Evolutionary conservation across 2,329 filamentous ascomycete genomes (phyloP).

Genomic region (Aspergillus quadrilineatus): DNA sequence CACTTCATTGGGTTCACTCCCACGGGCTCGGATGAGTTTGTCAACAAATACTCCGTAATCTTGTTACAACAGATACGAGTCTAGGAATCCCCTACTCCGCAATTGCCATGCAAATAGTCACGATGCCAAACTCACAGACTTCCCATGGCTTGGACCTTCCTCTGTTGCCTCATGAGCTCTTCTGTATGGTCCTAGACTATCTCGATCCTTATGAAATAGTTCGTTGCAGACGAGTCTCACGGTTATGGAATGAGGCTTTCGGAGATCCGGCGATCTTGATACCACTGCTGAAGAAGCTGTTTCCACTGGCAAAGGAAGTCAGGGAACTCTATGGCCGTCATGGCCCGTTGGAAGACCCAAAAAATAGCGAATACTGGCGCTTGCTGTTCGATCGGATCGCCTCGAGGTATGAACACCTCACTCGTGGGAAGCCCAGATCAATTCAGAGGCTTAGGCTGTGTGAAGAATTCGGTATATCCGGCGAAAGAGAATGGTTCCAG

Average conservation of each 20-base stretch:
- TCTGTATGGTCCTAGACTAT: constrained; percentile 53
- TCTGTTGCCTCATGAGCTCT: constrained; percentile 57
- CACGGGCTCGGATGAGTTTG: not conserved
- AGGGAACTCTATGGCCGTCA: constrained; percentile 33
- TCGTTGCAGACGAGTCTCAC: constrained; percentile 54
- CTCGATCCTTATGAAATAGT: constrained; percentile 54
- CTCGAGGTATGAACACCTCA: constrained; percentile 56
- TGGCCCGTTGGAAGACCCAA: not conserved
- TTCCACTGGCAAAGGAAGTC: constrained; percentile 55
- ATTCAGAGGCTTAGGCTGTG: constrained; percentile 49
- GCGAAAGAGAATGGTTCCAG: constrained; percentile 40
- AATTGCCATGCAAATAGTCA: not conserved
- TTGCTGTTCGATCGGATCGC: constrained; percentile 52
- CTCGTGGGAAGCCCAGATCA: constrained; percentile 48
- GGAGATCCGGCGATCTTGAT: constrained; percentile 48
- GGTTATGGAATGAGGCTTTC: constrained; percentile 52
- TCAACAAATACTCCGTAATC: not conserved
- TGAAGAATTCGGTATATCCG: constrained; percentile 35
- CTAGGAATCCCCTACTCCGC: not conserved
- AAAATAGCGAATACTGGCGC: constrained; percentile 17
- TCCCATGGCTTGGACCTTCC: constrained; percentile 23
- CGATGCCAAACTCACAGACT: not conserved
- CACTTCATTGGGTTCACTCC: not conserved
- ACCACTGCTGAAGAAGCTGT: constrained; percentile 52
- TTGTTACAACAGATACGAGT: not conserved